phyloP scores from a whole-genome alignment of 805 yeast species.

The Hanseniaspora taiwanica region DNA sequence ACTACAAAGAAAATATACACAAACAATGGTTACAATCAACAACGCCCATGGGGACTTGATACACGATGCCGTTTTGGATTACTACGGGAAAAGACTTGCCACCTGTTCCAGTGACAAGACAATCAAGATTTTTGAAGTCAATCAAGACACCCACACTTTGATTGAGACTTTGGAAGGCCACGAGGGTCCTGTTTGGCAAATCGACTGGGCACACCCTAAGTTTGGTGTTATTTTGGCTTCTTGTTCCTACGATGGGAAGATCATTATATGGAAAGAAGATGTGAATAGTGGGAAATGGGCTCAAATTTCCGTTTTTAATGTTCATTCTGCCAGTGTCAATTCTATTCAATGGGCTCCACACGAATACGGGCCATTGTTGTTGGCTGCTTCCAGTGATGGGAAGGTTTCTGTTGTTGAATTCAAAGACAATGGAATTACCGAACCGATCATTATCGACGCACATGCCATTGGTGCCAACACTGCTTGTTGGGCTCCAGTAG shows the following conservation, averaged over 20 bases:
- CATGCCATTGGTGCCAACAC: constrained; percentile 91
- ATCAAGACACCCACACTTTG: constrained; percentile 55
- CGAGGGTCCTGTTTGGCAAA: constrained; percentile 99
- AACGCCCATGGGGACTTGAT: constrained; percentile 88
- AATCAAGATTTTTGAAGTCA: constrained; percentile 86
- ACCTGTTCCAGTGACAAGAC: constrained; percentile 94
- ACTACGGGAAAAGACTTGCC: constrained; percentile 90
- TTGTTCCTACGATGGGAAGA: constrained; percentile 91
- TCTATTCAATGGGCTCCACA: constrained; percentile 96
- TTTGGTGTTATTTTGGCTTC: constrained; percentile 92
- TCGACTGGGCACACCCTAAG: constrained; percentile 97
- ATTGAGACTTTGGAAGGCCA: constrained; percentile 83
- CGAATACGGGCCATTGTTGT: constrained; percentile 83
- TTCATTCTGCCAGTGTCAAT: constrained; percentile 89
- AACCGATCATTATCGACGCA: constrained; percentile 46
- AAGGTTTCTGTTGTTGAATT: constrained; percentile 82
- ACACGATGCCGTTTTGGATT: constrained; percentile 95
- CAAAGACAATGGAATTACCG: constrained; percentile 66
- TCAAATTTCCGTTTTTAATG: constrained; percentile 72
- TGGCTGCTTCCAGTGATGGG: constrained; percentile 91
- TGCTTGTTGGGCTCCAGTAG: constrained; percentile 83
- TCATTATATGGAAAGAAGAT: constrained; percentile 89
- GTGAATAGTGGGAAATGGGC: constrained; percentile 60
- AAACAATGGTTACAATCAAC: constrained; percentile 53
- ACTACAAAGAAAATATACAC: neutral